Evolutionary conservation across 2,329 filamentous ascomycete genomes (phyloP).

Genomic region (Didymellaceae sp.): DNA sequence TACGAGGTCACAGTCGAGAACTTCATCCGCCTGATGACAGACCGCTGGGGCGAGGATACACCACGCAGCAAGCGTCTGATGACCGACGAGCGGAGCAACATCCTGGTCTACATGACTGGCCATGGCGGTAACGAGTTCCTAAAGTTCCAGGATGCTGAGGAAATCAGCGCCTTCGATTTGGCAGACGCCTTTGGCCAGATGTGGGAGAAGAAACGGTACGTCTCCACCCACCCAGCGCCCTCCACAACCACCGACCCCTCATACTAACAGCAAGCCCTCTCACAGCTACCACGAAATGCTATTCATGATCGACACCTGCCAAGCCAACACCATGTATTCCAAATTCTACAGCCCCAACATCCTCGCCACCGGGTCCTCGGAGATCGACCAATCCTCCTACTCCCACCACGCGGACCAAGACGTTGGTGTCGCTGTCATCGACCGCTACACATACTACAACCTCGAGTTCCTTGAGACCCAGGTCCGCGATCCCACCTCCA

Average conservation of each 20-base stretch:
- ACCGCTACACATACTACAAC: constrained; percentile 25
- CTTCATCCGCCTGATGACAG: constrained; percentile 93
- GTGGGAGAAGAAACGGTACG: constrained; percentile 98
- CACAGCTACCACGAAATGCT: constrained; percentile 91
- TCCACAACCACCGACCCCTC: not conserved
- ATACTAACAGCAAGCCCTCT: constrained; percentile 8
- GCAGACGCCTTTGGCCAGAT: constrained; percentile 99
- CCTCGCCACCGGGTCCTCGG: constrained; percentile 94
- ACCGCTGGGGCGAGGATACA: constrained; percentile 92
- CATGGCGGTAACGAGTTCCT: constrained; percentile 97
- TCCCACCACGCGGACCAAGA: constrained; percentile 98
- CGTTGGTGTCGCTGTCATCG: constrained; percentile 96
- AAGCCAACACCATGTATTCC: constrained; percentile 99
- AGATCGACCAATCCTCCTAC: constrained; percentile 95
- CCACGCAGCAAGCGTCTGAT: constrained; percentile 91
- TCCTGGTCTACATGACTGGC: constrained; percentile 98
- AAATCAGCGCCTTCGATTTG: constrained; percentile 94
- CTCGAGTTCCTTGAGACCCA: constrained; percentile 88
- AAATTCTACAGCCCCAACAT: constrained; percentile 99
- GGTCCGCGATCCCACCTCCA: constrained; percentile 82
- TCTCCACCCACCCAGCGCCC: not conserved
- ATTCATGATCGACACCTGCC: constrained; percentile 99
- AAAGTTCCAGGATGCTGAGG: constrained; percentile 97
- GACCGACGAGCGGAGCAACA: constrained; percentile 95
- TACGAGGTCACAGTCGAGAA: constrained; percentile 99